Conservation (phyloP, 441 rosid genomes). For the Brassica balearica region DNA sequence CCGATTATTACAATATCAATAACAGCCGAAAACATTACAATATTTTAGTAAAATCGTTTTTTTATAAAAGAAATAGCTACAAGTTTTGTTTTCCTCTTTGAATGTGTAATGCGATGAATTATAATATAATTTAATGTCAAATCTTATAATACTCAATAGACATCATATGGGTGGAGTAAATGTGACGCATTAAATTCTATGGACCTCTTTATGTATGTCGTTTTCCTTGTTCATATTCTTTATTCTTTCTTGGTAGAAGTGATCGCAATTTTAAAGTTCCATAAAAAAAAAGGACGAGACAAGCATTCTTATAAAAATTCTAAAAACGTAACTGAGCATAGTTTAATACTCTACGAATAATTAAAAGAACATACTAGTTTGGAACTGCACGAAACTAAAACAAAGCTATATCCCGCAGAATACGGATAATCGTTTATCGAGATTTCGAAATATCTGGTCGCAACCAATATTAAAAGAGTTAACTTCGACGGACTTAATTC, state of each 20-base stretch:
- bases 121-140: not conserved
- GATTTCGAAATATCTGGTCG: not conserved
- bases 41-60: too few relatives aligned
- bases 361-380: not conserved
- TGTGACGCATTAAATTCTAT: conserved; percentile 43
- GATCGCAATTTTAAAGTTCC: conserved; percentile 20
- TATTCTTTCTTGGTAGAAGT: conserved; percentile 33
- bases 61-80: too few relatives aligned
- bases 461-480: conserved; percentile 2
- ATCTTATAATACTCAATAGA: not conserved
- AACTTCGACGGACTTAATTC: too few relatives aligned
- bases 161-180: conserved; percentile 37
- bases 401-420: too few relatives aligned
- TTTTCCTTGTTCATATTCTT: conserved; percentile 39
- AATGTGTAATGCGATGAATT: too few relatives aligned
- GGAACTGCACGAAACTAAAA: too few relatives aligned
- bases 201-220: conserved; percentile 42
- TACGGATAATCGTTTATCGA: not conserved
- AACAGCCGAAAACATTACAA: not conserved
- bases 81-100: too few relatives aligned
- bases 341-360: not conserved
- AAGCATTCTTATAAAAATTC: conserved; percentile 42
- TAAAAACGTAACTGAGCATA: conserved; percentile 3
- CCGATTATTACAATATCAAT: too few relatives aligned
- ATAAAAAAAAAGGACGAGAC: conserved; percentile 23